Percentiles rank a stretch among this genome's conserved stretches.
Conservation (phyloP, 2,329 filamentous ascomycete species). For the Alternaria sp. region DNA sequence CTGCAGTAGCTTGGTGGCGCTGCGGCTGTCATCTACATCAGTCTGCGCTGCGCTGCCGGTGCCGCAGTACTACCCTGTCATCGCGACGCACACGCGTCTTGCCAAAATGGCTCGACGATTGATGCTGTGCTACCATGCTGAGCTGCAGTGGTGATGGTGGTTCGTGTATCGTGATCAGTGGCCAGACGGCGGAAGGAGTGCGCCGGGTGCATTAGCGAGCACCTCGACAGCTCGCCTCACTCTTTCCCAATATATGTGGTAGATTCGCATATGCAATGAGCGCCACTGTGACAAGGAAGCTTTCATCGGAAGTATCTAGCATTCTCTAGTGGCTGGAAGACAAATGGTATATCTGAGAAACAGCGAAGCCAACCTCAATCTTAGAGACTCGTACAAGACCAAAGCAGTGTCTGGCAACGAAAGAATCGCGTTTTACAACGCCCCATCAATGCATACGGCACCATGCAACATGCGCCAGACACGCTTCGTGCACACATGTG, state of each 20-base stretch:
- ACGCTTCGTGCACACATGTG: conserved; percentile 32
- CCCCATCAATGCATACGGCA: conserved; percentile 37
- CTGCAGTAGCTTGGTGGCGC: conserved; percentile 7
- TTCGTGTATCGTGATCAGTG: conserved; percentile 31
- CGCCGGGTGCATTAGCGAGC: conserved; percentile 12
- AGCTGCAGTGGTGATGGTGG: conserved; percentile 26
- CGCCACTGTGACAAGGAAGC: background rate
- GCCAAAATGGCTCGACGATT: conserved; percentile 5
- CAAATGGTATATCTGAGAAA: conserved; percentile 27
- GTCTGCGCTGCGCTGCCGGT: background rate
- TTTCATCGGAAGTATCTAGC: background rate
- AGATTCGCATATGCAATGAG: background rate
- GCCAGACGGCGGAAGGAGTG: conserved; percentile 20
- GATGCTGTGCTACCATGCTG: conserved; percentile 18
- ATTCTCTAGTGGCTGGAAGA: background rate
- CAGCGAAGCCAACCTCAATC: conserved; percentile 3
- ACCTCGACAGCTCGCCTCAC: conserved; percentile 28
- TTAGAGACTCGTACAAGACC: background rate
- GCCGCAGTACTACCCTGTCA: conserved; percentile 6
- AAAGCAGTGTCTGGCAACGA: conserved; percentile 4
- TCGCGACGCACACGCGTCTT: conserved; percentile 15
- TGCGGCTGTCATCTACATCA: conserved; percentile 2
- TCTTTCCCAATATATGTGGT: conserved; percentile 9
- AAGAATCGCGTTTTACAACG: conserved; percentile 27
- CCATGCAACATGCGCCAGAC: conserved; percentile 33